Percentiles rank a stretch among this genome's conserved stretches.
These are phyloP conservation scores for Toxoplasma gondii DNA, from an alignment of 169 alveolate genomes.

Conservation along the genomic window DNA sequence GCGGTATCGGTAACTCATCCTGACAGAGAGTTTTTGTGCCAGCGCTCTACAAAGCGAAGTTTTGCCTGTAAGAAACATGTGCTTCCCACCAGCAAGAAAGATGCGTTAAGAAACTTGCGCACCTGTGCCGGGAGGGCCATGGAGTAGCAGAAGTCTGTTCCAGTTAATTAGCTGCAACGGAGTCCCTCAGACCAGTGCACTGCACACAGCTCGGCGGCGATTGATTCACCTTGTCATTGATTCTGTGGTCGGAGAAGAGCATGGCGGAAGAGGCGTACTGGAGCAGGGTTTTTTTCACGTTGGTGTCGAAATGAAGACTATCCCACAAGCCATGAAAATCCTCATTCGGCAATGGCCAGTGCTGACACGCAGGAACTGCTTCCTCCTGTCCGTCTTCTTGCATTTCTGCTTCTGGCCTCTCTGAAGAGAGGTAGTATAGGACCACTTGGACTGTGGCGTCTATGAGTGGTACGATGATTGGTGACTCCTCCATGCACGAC, in stretches of 20 bases:
- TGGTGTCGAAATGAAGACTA: slow-evolving; percentile 76
- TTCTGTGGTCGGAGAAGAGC: slow-evolving; percentile 75
- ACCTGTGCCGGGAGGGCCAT: slow-evolving; percentile 86
- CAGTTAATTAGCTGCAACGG: slow-evolving; percentile 74
- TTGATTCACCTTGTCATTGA: slow-evolving; percentile 65
- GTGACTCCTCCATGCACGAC: neutral
- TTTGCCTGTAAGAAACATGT: slow-evolving; percentile 69
- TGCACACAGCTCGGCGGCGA: neutral
- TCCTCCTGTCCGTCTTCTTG: neutral
- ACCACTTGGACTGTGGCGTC: slow-evolving; percentile 20
- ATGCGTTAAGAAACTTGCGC: neutral
- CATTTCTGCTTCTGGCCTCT: neutral
- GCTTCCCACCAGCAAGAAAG: neutral
- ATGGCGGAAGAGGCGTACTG: slow-evolving; percentile 78
- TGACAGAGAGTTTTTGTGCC: slow-evolving; percentile 76
- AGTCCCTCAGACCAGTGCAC: neutral
- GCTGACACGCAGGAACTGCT: slow-evolving; percentile 63
- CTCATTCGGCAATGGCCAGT: slow-evolving; percentile 79
- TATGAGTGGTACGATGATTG: slow-evolving; percentile 30
- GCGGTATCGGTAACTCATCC: slow-evolving; percentile 67
- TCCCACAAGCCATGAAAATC: slow-evolving; percentile 84
- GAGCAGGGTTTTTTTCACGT: slow-evolving; percentile 76
- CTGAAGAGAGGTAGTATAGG: slow-evolving; percentile 31
- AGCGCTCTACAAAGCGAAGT: slow-evolving; percentile 77
- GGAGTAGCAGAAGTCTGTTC: slow-evolving; percentile 79